Evolutionary conservation across 83 land plant species (phyloP).

Genomic region (Picea mariana): DNA sequence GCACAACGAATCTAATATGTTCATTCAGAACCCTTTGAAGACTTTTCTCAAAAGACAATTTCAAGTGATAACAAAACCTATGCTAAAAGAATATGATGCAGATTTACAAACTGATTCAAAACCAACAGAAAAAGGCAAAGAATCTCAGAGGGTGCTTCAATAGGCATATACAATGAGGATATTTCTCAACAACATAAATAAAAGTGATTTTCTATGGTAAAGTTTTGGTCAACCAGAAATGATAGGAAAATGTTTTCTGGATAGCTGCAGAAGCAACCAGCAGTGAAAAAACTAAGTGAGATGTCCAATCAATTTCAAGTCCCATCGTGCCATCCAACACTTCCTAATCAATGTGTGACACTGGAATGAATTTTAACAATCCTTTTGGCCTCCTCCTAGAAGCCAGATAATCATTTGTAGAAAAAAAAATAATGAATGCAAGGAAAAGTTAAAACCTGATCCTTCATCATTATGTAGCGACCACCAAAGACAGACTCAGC

Average conservation of each 20-base stretch:
- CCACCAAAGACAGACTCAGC: slow-evolving; percentile 73
- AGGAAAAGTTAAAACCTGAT: slow-evolving; percentile 44
- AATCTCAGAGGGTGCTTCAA: too few relatives aligned
- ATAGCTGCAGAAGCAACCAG: neutral
- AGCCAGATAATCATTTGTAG: neutral
- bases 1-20: too few relatives aligned
- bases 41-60: too few relatives aligned
- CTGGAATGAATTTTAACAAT: neutral
- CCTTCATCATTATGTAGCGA: slow-evolving; percentile 66
- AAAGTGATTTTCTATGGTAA: neutral
- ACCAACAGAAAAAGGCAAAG: too few relatives aligned
- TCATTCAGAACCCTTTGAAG: too few relatives aligned
- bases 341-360: neutral
- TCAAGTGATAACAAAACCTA: too few relatives aligned
- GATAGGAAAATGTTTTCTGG: neutral
- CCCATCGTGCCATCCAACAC: neutral
- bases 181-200: neutral
- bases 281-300: neutral
- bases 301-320: neutral
- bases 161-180: neutral
- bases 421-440: neutral
- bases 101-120: too few relatives aligned
- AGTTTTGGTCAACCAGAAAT: neutral
- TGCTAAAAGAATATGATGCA: too few relatives aligned
- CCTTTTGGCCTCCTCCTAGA: neutral